Base-by-base conservation (phyloP, 768 basidiomycete species). In the Psilocybe cyanescens region DNA sequence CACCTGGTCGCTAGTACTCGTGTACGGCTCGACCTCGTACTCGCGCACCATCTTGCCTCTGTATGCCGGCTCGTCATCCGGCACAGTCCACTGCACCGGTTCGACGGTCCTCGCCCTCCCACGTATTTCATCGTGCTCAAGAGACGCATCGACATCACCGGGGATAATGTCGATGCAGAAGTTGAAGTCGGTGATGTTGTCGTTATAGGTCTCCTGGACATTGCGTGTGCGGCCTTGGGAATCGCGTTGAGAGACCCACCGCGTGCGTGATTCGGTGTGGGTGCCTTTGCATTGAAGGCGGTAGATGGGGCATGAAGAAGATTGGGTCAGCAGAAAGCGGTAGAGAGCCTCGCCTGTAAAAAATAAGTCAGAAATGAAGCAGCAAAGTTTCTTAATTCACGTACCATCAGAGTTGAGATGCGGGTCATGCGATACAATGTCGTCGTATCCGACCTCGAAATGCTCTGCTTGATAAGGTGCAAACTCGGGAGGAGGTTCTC, bases 401-500 rank as follows among this genome's bases (percentile, higher is more conserved):
- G 31, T 37, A 71, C 88, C 89, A 64, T 91, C 89, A 52, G 81
- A 75, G 64, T 91, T 91, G 53, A 91, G 71, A 69, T 89, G 88
- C 8, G 72, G 76, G 65, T 92, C 91, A 70, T 92, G 90, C 12
- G 90, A 89, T 56, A 92, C 74, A 63, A 90, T 76, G 44, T 86
- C 73, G 1, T 85, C 86, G 47, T 76, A 62, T 30, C 72, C 72
- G 0, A 77, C 76, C 17, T 80, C 72, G 61, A 84, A 86, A 72
- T 78, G 86, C 59, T 88, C 81, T 12, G 90, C 88, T 17, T 86
- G 74, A 68, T 91, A 91, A 0, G 80, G 82, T 0, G 84, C 71
- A 65, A 91, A 91, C 2, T 72, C 73, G 3, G 90, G 90, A 1
- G 90, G 90, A 14, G 81, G 62, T 44, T 46, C 62, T 28, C 44